Evolutionary conservation across 768 basidiomycete species (phyloP).

Genomic region (Dentipellis sp.): DNA sequence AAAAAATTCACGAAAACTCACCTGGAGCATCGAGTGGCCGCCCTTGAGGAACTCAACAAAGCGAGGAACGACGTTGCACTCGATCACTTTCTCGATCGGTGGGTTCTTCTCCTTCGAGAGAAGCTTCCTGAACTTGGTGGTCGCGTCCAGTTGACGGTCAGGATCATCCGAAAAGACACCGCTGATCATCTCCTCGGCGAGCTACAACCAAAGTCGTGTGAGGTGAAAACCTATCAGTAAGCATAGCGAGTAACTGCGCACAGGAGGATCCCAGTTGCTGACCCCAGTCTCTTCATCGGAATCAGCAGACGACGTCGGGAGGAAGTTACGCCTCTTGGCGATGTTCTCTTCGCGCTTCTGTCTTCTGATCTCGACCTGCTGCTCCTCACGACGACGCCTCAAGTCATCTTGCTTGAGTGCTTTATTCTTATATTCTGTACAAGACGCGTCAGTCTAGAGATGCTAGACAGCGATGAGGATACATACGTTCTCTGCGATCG

Average conservation of each 20-base stretch:
- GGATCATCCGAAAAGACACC: constrained; percentile 90
- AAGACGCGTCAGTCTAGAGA: constrained; percentile 28
- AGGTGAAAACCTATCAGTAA: not conserved
- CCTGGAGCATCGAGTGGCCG: constrained; percentile 81
- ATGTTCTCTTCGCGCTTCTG: constrained; percentile 99
- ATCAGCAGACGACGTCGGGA: constrained; percentile 63
- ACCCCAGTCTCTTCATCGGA: constrained; percentile 86
- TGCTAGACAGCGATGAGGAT: not conserved
- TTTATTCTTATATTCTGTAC: constrained; percentile 82
- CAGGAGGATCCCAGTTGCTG: constrained; percentile 68
- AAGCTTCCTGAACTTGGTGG: constrained; percentile 96
- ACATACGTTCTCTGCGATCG: constrained; percentile 14
- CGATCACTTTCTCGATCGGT: constrained; percentile 96
- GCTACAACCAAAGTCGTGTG: constrained; percentile 28
- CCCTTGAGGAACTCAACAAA: constrained; percentile 90
- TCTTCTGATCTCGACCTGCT: constrained; percentile 97
- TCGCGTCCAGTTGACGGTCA: constrained; percentile 91
- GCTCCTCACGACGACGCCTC: constrained; percentile 92
- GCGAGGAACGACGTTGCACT: constrained; percentile 93
- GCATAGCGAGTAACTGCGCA: constrained; percentile 26
- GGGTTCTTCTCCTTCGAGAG: constrained; percentile 99
- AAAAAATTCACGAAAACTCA: constrained; percentile 21
- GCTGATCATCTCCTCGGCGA: constrained; percentile 86
- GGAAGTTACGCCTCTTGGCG: constrained; percentile 92
- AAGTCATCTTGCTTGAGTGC: constrained; percentile 88